phyloP scores from a whole-genome alignment of 1,139 yeast genomes.

The Ogataea hybrid region DNA sequence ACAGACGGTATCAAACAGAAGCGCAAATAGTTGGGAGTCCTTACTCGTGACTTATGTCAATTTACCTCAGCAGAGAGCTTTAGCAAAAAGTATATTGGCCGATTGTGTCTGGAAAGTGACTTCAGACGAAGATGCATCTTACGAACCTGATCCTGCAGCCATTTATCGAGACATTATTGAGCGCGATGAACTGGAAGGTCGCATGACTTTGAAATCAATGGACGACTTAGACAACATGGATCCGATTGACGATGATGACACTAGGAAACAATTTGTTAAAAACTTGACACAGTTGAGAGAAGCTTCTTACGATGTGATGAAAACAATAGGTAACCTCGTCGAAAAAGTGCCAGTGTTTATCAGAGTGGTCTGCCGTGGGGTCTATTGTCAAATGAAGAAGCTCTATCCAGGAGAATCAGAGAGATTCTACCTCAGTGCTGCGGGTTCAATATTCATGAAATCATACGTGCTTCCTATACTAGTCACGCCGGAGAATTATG shows the following conservation, averaged over 20 bases:
- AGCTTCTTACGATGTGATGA: constrained; percentile 56
- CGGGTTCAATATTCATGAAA: constrained; percentile 65
- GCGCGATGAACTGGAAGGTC: constrained; percentile 40
- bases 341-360: constrained; percentile 62
- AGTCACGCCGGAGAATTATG: constrained; percentile 66
- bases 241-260: constrained; percentile 78
- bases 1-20: constrained; percentile 35
- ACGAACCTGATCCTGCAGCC: constrained; percentile 81
- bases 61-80: constrained; percentile 57
- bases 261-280: constrained; percentile 63
- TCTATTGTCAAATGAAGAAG: constrained; percentile 36
- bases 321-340: constrained; percentile 40
- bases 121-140: constrained; percentile 57
- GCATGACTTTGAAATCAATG: constrained; percentile 13
- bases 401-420: constrained; percentile 53
- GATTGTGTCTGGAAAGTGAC: constrained; percentile 43
- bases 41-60: constrained; percentile 56
- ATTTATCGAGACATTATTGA: constrained; percentile 51
- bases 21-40: constrained; percentile 41
- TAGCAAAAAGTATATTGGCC: constrained; percentile 52
- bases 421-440: constrained; percentile 57
- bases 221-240: constrained; percentile 33
- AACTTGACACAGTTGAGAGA: constrained; percentile 79
- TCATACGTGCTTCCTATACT: constrained; percentile 67
- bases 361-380: constrained; percentile 45